These are phyloP conservation scores for Myxozyma lipomycoides DNA, from an alignment of 805 yeast genomes.

Conservation along the genomic window DNA sequence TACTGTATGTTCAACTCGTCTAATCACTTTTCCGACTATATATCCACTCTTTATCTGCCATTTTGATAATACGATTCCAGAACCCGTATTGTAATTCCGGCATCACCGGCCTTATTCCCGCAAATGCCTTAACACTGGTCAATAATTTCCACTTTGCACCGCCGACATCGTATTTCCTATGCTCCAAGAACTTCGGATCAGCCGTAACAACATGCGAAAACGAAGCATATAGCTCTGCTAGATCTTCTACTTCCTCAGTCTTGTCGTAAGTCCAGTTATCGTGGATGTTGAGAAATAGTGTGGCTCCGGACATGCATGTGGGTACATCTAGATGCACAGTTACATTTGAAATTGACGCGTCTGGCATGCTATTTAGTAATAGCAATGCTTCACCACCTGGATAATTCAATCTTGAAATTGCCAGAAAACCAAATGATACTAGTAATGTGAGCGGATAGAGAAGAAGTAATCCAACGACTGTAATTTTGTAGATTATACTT, in stretches of 20 bases:
- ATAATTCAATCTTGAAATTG: conserved; percentile 69
- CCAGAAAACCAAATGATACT: conserved; percentile 44
- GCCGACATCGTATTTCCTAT: neutral
- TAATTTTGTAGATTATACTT: conserved; percentile 32
- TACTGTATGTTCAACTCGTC: too few species aligned
- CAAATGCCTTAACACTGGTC: conserved; percentile 41
- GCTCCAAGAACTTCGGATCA: conserved; percentile 14
- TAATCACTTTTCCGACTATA: neutral
- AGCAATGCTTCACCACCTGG: conserved; percentile 81
- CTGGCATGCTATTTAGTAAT: conserved; percentile 39
- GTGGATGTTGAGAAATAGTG: conserved; percentile 57
- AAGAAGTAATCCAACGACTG: conserved; percentile 38
- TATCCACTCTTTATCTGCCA: conserved; percentile 19
- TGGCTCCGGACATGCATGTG: conserved; percentile 83
- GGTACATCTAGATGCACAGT: conserved; percentile 72
- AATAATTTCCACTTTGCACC: conserved; percentile 44
- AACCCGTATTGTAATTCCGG: conserved; percentile 8
- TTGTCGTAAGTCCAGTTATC: conserved; percentile 58
- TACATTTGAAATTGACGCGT: conserved; percentile 28
- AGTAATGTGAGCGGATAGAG: conserved; percentile 33
- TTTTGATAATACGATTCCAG: conserved; percentile 16
- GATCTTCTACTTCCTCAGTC: conserved; percentile 51
- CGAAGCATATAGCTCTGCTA: conserved; percentile 44
- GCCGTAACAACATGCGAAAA: conserved; percentile 53
- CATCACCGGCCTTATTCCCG: conserved; percentile 36